Evolutionary conservation across 768 basidiomycete species (phyloP).

Genomic region (Clitopilus hobsonii): DNA sequence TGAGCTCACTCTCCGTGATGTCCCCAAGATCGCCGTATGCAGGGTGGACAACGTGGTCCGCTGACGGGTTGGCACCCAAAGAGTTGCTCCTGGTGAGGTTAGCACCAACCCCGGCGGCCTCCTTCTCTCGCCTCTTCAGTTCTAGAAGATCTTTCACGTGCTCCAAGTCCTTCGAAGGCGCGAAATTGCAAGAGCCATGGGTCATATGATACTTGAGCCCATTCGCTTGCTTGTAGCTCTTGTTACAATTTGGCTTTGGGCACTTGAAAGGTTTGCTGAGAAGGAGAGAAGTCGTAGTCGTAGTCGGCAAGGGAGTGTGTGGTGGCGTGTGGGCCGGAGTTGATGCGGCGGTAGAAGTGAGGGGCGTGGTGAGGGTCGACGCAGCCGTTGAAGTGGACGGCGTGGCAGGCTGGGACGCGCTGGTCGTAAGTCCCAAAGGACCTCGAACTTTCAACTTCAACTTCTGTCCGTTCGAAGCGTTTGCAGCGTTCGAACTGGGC

Average conservation of each 20-base stretch:
- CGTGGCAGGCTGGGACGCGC: not conserved
- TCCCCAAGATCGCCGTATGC: slow-evolving; percentile 35
- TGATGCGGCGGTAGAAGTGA: slow-evolving; percentile 2
- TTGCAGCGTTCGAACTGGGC: not conserved
- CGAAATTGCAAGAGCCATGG: slow-evolving; percentile 90
- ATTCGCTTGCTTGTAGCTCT: slow-evolving; percentile 94
- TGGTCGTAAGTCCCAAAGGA: not conserved
- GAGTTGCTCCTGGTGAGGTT: not conserved
- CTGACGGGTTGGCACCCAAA: not conserved
- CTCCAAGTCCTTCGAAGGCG: slow-evolving; percentile 81
- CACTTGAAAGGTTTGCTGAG: slow-evolving; percentile 87
- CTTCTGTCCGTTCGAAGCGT: slow-evolving; percentile 10
- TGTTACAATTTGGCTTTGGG: slow-evolving; percentile 94
- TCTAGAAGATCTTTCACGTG: slow-evolving; percentile 71
- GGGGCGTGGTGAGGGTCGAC: not conserved
- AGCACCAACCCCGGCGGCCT: slow-evolving; percentile 12
- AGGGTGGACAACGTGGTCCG: slow-evolving; percentile 12
- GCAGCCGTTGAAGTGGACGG: not conserved
- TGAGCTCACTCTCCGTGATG: slow-evolving; percentile 57
- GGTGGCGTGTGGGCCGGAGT: slow-evolving; percentile 6
- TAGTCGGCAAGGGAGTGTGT: slow-evolving; percentile 9
- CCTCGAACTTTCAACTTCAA: slow-evolving; percentile 17
- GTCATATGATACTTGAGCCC: slow-evolving; percentile 93
- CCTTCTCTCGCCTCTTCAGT: slow-evolving; percentile 40
- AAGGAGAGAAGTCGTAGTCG: slow-evolving; percentile 51